Base-by-base conservation (phyloP, 805 yeast genomes). In the Yamadazyma endophytica region DNA sequence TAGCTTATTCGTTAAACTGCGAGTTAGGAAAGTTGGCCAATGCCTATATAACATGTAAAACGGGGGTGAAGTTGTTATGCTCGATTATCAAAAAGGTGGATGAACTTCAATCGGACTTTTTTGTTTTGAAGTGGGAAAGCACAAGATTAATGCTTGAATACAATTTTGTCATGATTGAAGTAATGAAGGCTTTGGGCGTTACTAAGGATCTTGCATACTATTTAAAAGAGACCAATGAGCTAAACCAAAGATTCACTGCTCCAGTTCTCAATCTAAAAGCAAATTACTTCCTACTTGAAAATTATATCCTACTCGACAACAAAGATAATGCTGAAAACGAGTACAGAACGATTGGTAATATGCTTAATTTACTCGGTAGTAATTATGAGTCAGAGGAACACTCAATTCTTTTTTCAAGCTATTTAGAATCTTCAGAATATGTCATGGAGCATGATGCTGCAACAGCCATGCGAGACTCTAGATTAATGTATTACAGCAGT, bases 151-250 rank as follows among this genome's bases (percentile, higher is more conserved):
- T 77, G 20, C 45, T 64, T 9, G 44, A 50, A 4, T 42, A 72
- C 3, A 75, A 74, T 40, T 50, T 55, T 5, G 33, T 35, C 3
- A 52, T 75, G 16, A 54, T 77, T 14, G 50, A 59, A 3, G 44
- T 61, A 1, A 61, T 67, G 32, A 53, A 64, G 11, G 69, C 64
- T 21, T 47, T 75, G 22, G 88, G 89, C 0, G 46, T 78, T 3
- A 57, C 77, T 0, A 75, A 74, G 39, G 87, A 82, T 33, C 67
- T 78, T 28, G 66, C 69, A 2, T 77, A 65, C 46, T 81, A 70
- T 51, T 40, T 68, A 3, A 58, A 59, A 5, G 89, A 82, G 42
- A 58, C 74, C 21, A 52, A 56, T 5, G 61, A 56, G 21, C 46
- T 75, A 9, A 47, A 68, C 12, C 44, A 52, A 4, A 43, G 54